These are phyloP conservation scores for Vickermania spadyakhi DNA, from an alignment of 208 protist species.

Conservation along the genomic window DNA sequence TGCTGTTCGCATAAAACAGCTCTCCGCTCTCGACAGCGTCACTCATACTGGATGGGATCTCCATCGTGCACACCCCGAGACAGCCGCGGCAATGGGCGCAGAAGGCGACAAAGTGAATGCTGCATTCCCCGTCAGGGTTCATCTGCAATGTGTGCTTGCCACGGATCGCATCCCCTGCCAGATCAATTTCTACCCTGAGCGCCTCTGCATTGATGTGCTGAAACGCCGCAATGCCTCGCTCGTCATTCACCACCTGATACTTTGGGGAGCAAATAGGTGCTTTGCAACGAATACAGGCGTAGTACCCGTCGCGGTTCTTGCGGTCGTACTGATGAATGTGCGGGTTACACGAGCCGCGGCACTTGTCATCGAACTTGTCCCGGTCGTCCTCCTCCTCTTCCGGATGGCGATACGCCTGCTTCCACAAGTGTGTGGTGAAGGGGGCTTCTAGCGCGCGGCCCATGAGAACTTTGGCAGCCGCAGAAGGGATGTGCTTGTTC, in stretches of 20 bases:
- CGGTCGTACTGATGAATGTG: slow-evolving; percentile 19
- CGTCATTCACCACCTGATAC: slow-evolving; percentile 31
- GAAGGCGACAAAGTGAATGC: slow-evolving; percentile 28
- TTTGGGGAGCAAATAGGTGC: slow-evolving; percentile 42
- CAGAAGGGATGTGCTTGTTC: slow-evolving; percentile 9
- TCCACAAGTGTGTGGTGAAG: slow-evolving; percentile 60
- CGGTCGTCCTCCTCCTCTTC: slow-evolving; percentile 7
- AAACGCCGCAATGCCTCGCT: slow-evolving; percentile 58
- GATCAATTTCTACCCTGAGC: slow-evolving; percentile 24
- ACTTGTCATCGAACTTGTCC: not conserved
- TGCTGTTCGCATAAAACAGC: slow-evolving; percentile 27
- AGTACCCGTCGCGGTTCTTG: slow-evolving; percentile 43
- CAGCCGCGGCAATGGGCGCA: slow-evolving; percentile 57
- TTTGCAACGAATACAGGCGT: slow-evolving; percentile 61
- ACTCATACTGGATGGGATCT: slow-evolving; percentile 5
- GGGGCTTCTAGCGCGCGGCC: slow-evolving; percentile 44
- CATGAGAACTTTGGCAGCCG: slow-evolving; percentile 30
- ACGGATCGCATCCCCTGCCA: slow-evolving; percentile 1
- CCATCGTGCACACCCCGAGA: slow-evolving; percentile 30
- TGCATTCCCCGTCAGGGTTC: not conserved
- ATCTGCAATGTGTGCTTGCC: not conserved
- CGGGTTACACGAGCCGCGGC: slow-evolving; percentile 5
- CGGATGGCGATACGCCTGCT: slow-evolving; percentile 26
- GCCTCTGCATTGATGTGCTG: slow-evolving; percentile 23
- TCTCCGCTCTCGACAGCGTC: slow-evolving; percentile 6